Percentiles rank a stretch among this genome's conserved stretches.
Conservation (phyloP, 2,329 filamentous ascomycete genomes). For the Sphaerulina musiva region DNA sequence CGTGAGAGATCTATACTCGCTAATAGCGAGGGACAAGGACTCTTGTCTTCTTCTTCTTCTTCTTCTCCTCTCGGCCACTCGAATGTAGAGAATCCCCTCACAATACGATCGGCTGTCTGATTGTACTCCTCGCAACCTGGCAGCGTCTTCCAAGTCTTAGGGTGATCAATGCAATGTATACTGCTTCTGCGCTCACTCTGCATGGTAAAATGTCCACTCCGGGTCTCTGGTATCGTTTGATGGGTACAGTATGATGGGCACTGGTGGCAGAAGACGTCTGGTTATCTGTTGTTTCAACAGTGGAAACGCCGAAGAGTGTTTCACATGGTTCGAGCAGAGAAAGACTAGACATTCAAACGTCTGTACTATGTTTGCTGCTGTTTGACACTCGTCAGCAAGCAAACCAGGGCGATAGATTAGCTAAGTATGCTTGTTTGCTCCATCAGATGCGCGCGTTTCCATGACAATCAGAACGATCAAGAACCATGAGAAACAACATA, state of each 20-base stretch:
- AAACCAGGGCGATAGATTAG: not conserved
- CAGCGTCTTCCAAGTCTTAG: not conserved
- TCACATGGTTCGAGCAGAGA: no score
- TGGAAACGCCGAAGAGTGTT: not conserved
- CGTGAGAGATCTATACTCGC: not conserved
- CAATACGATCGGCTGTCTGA: not conserved
- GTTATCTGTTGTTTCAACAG: not conserved
- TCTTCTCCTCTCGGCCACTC: constrained; percentile 1
- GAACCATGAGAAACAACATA: not conserved
- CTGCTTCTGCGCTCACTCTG: not conserved
- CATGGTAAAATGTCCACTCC: not conserved
- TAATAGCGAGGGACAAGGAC: not conserved
- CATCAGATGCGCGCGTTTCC: not conserved
- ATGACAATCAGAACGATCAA: not conserved
- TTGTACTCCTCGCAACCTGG: not conserved
- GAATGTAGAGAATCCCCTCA: constrained; percentile 6
- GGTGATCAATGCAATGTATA: not conserved
- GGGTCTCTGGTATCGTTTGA: no score
- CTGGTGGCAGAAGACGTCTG: no score
- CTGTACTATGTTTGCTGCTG: not conserved
- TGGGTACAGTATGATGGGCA: no score
- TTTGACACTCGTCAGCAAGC: not conserved
- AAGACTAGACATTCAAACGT: no score
- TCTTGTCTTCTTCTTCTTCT: not conserved
- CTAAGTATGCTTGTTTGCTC: not conserved